phyloP scores from a whole-genome alignment of 2,329 filamentous ascomycete genomes.

The Phoma sp. region DNA sequence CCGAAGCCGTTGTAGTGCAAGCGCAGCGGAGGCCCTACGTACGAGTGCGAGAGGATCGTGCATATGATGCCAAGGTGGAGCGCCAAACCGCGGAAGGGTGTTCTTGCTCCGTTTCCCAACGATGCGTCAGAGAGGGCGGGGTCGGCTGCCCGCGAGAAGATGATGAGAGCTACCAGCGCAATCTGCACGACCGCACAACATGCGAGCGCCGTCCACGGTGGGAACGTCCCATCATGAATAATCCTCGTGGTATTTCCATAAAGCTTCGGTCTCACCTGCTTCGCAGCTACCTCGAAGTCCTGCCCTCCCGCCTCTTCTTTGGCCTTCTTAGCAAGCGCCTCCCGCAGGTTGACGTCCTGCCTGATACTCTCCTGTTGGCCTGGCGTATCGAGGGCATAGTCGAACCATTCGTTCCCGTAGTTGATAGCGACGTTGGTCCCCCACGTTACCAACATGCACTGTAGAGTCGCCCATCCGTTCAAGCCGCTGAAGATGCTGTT shows the following conservation, averaged over 20 bases:
- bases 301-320: neutral
- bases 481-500: constrained; percentile 6
- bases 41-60: constrained; percentile 9
- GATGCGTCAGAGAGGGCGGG: neutral
- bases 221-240: constrained; percentile 3
- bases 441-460: constrained; percentile 8
- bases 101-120: neutral
- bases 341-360: constrained; percentile 1
- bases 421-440: constrained; percentile 8
- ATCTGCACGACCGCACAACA: neutral
- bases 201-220: constrained; percentile 3
- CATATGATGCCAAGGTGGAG: constrained; percentile 6
- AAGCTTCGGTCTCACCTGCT: constrained; percentile 1
- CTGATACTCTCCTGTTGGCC: constrained; percentile 1
- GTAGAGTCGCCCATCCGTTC: constrained; percentile 9
- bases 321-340: constrained; percentile 1
- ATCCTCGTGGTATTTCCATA: constrained; percentile 4
- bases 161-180: neutral
- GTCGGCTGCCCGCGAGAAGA: constrained; percentile 4
- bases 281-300: neutral
- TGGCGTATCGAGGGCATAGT: constrained; percentile 3
- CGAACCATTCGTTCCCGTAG: neutral
- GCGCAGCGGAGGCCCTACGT: constrained; percentile 5
- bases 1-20: constrained; percentile 8
- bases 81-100: constrained; percentile 5